phyloP scores from a whole-genome alignment of 1,139 yeast genomes.

The Suhomyces anneliseae region DNA sequence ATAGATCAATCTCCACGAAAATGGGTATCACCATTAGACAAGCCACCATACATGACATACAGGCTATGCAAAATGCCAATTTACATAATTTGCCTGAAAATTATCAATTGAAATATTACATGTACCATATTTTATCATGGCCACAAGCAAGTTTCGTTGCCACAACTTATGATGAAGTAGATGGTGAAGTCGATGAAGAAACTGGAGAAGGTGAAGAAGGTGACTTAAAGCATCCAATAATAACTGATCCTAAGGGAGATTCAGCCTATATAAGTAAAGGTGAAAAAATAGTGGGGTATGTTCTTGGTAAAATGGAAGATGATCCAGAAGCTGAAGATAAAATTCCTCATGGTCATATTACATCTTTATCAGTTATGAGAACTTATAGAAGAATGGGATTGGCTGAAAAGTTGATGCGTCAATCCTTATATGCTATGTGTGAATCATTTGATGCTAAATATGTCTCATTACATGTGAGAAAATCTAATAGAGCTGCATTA shows the following conservation, averaged over 20 bases:
- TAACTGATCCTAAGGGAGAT: slow-evolving; percentile 51
- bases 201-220: slow-evolving; percentile 30
- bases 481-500: slow-evolving; percentile 90
- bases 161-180: slow-evolving; percentile 55
- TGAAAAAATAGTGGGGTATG: slow-evolving; percentile 91
- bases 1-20: background rate
- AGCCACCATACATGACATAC: slow-evolving; percentile 83
- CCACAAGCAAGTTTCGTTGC: slow-evolving; percentile 98
- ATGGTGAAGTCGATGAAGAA: slow-evolving; percentile 31
- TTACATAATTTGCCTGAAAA: slow-evolving; percentile 93
- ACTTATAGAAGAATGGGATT: slow-evolving; percentile 93
- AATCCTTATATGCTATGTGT: slow-evolving; percentile 72
- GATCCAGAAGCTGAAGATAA: slow-evolving; percentile 74
- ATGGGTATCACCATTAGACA: slow-evolving; percentile 89
- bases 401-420: slow-evolving; percentile 92
- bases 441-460: slow-evolving; percentile 82
- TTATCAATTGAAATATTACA: slow-evolving; percentile 85
- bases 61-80: slow-evolving; percentile 96
- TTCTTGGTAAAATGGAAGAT: slow-evolving; percentile 94
- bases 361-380: slow-evolving; percentile 92
- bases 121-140: slow-evolving; percentile 94
- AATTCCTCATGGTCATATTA: slow-evolving; percentile 90
- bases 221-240: slow-evolving; percentile 22
- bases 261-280: slow-evolving; percentile 59
- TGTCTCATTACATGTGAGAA: slow-evolving; percentile 91